Percentiles rank a stretch among this genome's conserved stretches.
Conservation (phyloP, 208 protist genomes). For the Leishmania lainsoni region DNA sequence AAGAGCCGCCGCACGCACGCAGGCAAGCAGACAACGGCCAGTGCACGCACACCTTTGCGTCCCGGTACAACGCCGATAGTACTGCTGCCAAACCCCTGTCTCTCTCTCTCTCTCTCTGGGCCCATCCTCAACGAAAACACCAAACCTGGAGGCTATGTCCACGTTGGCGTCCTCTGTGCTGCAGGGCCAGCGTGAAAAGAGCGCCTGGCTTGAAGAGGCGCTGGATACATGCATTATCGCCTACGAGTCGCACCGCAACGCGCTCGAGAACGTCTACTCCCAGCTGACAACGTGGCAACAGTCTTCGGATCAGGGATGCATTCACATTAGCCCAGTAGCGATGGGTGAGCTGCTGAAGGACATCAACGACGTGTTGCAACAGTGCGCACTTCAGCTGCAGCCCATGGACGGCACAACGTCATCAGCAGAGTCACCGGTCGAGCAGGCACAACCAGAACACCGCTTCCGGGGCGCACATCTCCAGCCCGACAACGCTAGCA, state of each 20-base stretch:
- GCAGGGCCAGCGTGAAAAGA: constrained; percentile 5
- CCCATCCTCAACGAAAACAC: not conserved
- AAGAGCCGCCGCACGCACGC: not conserved
- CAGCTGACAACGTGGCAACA: constrained; percentile 35
- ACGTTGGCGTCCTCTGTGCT: not conserved
- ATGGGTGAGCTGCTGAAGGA: constrained; percentile 31
- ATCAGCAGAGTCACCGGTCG: not conserved
- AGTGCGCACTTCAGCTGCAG: constrained; percentile 34
- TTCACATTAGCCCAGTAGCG: constrained; percentile 26
- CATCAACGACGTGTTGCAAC: constrained; percentile 39
- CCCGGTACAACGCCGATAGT: not conserved
- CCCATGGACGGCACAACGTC: constrained; percentile 2
- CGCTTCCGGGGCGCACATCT: not conserved
- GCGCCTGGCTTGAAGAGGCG: constrained; percentile 40
- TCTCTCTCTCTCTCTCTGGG: not conserved
- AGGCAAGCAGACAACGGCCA: not conserved
- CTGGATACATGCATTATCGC: constrained; percentile 38
- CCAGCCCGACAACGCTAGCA: not conserved
- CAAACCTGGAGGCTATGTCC: not conserved
- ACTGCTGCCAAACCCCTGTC: no score
- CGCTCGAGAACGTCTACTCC: constrained; percentile 39
- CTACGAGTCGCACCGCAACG: constrained; percentile 55
- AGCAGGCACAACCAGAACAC: not conserved
- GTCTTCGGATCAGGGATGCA: constrained; percentile 23
- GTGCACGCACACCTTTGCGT: not conserved